These are phyloP conservation scores for Salix viminalis DNA, from an alignment of 345 rosid species.

Conservation along the genomic window DNA sequence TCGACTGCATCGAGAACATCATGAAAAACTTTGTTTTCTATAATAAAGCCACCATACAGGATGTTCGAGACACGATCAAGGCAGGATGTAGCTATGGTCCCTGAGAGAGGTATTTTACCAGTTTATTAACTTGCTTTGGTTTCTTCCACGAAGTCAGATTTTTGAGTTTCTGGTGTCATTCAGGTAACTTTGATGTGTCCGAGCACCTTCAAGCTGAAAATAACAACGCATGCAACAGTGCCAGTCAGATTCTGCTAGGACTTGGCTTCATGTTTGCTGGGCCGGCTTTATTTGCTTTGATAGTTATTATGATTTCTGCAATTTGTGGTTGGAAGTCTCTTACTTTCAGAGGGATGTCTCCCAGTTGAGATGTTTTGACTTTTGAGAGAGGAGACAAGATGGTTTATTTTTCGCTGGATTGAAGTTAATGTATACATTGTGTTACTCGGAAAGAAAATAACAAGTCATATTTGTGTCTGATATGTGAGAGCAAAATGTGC, in stretches of 20 bases:
- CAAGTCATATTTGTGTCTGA: background rate
- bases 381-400: background rate
- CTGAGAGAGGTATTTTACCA: slow-evolving; percentile 11
- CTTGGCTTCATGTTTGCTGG: slow-evolving; percentile 34
- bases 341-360: background rate
- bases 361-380: background rate
- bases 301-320: background rate
- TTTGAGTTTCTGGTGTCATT: background rate
- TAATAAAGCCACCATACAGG: slow-evolving; percentile 62
- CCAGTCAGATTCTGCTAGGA: slow-evolving; percentile 25
- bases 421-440: background rate
- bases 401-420: background rate
- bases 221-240: slow-evolving; percentile 28
- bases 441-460: background rate
- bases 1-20: slow-evolving; percentile 56
- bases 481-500: background rate
- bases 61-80: slow-evolving; percentile 53
- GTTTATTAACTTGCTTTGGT: background rate
- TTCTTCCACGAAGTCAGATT: background rate
- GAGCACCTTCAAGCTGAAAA: slow-evolving; percentile 55
- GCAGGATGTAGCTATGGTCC: slow-evolving; percentile 71
- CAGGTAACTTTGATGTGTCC: slow-evolving; percentile 66
- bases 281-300: slow-evolving; percentile 24
- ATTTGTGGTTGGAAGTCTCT: background rate
- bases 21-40: slow-evolving; percentile 56